Evolutionary conservation across 495 filamentous ascomycete genomes (phyloP).

Genomic region (Oleoguttula mirabilis): DNA sequence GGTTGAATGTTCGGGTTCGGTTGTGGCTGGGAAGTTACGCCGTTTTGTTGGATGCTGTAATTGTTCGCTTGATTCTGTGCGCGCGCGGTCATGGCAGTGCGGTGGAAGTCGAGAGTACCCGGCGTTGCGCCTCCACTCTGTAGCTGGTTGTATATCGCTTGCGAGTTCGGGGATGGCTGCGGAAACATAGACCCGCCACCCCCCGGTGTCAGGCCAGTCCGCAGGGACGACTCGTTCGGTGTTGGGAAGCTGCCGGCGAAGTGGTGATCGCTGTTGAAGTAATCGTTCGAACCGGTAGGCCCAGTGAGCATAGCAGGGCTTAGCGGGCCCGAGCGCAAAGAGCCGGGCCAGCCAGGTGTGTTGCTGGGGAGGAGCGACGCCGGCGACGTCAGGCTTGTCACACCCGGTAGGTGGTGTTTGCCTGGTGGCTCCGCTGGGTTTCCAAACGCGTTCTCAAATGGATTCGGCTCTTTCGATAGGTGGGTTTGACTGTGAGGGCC

Average conservation of each 20-base stretch:
- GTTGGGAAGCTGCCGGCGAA: constrained; percentile 80
- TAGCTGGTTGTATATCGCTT: constrained; percentile 65
- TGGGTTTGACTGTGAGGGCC: constrained; percentile 42
- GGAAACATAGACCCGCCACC: constrained; percentile 98
- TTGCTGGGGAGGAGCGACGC: constrained; percentile 61
- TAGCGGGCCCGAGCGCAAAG: constrained; percentile 78
- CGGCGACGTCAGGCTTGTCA: constrained; percentile 84
- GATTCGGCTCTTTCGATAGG: constrained; percentile 79
- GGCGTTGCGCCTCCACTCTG: constrained; percentile 77
- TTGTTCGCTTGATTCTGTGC: constrained; percentile 44
- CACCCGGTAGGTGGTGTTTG: constrained; percentile 78
- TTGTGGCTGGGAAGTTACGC: constrained; percentile 36
- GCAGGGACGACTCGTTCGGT: constrained; percentile 89
- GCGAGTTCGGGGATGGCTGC: constrained; percentile 74
- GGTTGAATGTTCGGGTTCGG: constrained; percentile 25
- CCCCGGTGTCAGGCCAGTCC: constrained; percentile 85
- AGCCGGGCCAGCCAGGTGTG: constrained; percentile 64
- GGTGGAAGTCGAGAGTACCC: constrained; percentile 84
- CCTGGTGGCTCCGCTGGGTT: constrained; percentile 71
- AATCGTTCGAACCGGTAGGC: constrained; percentile 58
- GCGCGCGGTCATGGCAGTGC: constrained; percentile 66
- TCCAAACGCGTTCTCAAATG: constrained; percentile 83
- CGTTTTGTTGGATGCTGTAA: constrained; percentile 32
- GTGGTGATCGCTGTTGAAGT: constrained; percentile 56
- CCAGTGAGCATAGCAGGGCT: constrained; percentile 97